Base-by-base conservation (phyloP, 192 early-diverging fungal genomes). In the Geosiphon pyriformis region DNA sequence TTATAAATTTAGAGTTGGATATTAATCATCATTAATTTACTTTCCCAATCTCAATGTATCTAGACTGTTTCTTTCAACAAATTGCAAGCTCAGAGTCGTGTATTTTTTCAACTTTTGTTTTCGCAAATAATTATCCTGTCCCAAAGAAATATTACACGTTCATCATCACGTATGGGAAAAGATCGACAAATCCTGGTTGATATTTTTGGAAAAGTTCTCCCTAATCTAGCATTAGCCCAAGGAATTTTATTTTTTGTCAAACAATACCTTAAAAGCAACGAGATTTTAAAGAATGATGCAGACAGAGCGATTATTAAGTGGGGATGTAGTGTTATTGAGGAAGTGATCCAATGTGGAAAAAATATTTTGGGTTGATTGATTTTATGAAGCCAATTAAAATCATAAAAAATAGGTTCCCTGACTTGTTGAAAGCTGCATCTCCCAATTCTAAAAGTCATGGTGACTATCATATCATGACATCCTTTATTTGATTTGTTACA, bases 181-280 rank as follows among this genome's bases (percentile, higher is more conserved):
- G 52, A 20, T 76, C 72, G 27, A 22, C 53, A 52, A 83, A 87
- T 47, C 72, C 75, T 34, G 20, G 73, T 74, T 10, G 70, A 82
- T 37, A 80, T 84, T 50, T 87, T 88, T 71, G 67, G 74, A 49
- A 83, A 81, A 55, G 76, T 84, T 17, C 63, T 77, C 4, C 75
- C 77, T 31, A 80, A 84, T 59, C 85, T 83, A 20, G 85, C 87
- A 26, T 74, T 96, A 71, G 80, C 87, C 25, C 90, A 94, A 54
- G 94, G 94, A 4, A 81, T 93, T 56, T 73, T 86, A 50, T 92
- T 94, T 61, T 95, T 94, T 80, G 76, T 94, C 72, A 78, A 89
- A 49, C 85, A 89, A 52, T 90, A 87, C 74, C 84, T 91, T 46
- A 82, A 74, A 70, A 76, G 74, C 71, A 76, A 72, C 32, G 84